Percentiles rank a stretch among this genome's conserved stretches.
These are phyloP conservation scores for Fonsecaea multimorphosa DNA, from an alignment of 2,329 filamentous ascomycete genomes.

Conservation along the genomic window DNA sequence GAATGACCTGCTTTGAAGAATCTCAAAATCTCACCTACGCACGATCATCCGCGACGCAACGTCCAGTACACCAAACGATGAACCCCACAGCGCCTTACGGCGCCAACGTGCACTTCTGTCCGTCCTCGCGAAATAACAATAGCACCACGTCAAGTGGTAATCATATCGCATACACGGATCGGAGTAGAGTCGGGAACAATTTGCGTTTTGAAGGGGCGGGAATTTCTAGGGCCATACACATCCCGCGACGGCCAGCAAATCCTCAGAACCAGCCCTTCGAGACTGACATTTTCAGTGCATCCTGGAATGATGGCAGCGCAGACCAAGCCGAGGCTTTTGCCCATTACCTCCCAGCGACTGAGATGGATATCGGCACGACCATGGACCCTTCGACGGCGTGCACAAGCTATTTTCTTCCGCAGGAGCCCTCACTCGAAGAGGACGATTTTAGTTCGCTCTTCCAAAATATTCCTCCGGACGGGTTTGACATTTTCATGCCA, in stretches of 20 bases:
- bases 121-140: neutral
- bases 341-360: neutral
- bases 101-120: neutral
- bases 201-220: neutral
- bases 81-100: neutral
- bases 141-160: neutral
- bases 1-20: conserved; percentile 3
- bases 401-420: neutral
- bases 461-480: neutral
- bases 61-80: neutral
- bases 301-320: neutral
- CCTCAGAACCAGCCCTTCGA: neutral
- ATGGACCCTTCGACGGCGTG: neutral
- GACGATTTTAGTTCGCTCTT: neutral
- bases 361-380: neutral
- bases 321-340: neutral
- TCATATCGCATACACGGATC: neutral
- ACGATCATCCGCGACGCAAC: conserved; percentile 11
- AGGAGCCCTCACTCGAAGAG: neutral
- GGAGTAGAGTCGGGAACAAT: neutral
- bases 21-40: conserved; percentile 5
- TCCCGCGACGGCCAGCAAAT: neutral
- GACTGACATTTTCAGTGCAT: neutral
- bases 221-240: neutral
- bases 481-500: neutral